Evolutionary conservation across 306 rosid species (phyloP).

Genomic region (Spatholobus suberectus): DNA sequence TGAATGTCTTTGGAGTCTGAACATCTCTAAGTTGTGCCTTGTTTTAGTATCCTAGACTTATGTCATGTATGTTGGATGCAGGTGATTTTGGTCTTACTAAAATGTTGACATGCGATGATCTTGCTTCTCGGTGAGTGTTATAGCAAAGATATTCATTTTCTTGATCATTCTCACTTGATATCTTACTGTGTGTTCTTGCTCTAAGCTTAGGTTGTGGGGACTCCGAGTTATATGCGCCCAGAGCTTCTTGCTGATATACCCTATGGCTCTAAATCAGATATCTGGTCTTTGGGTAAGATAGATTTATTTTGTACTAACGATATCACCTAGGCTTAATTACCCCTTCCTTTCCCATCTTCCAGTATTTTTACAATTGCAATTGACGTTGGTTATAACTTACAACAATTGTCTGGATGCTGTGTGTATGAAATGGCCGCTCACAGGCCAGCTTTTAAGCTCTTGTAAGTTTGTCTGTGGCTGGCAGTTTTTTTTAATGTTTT

Average conservation of each 20-base stretch:
- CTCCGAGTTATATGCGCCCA: slow-evolving; percentile 98
- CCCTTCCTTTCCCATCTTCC: slow-evolving; percentile 10
- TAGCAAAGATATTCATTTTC: background rate
- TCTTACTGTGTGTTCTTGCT: slow-evolving; percentile 1
- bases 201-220: slow-evolving; percentile 81
- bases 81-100: slow-evolving; percentile 98
- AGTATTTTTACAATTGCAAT: background rate
- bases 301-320: background rate
- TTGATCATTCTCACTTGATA: slow-evolving; percentile 20
- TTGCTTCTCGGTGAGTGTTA: slow-evolving; percentile 82
- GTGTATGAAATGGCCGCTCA: slow-evolving; percentile 90
- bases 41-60: slow-evolving; percentile 15
- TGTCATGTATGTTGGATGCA: slow-evolving; percentile 50
- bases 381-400: slow-evolving; percentile 5
- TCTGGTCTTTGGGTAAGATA: slow-evolving; percentile 92
- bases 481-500: background rate
- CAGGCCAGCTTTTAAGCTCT: slow-evolving; percentile 93
- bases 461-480: slow-evolving; percentile 60
- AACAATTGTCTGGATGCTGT: slow-evolving; percentile 78
- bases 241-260: slow-evolving; percentile 99
- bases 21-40: background rate
- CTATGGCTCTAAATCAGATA: slow-evolving; percentile 96
- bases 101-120: slow-evolving; percentile 92
- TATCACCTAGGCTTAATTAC: background rate
- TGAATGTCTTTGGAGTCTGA: background rate